Evolutionary conservation across 805 yeast species (phyloP), one percentile per base, ranked within the genome.

Genomic region (Blastobotrys parvus): DNA sequence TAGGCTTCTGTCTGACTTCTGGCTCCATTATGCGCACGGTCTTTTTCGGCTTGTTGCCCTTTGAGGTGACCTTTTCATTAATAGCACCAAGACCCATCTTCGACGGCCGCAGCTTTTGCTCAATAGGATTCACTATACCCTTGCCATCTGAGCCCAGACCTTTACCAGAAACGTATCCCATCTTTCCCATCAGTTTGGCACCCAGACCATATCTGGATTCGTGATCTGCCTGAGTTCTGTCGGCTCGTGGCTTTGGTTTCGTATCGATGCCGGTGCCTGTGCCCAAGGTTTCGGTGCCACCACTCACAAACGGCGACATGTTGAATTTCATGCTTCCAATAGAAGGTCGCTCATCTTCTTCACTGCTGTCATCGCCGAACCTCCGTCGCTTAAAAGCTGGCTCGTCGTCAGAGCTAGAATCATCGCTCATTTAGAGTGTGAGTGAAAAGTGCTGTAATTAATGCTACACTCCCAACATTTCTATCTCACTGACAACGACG

Each of bases 141-240:
- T 72, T 72, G 1, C 78, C 76, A 19, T 69, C 59, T 3, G 66
- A 65, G 2, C 98, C 98, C n/a, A 90, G 70, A 0, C 97, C 97
- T 54, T 74, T 68, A 0, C 98, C 97, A 33, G 74, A 74, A 5
- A 72, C 71, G 61, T 85, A 89, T 0, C 98, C 98, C 97, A 90
- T 89, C 48, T 78, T 74, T 47, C 77, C 69, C 64, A 90, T 60
- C 40, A 90, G 64, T 39, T 71, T 63, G 2, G 95, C 95, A 30
- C 97, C 97, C 31, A 87, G 76, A 4, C 97, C 97, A 57, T 89
- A 88, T 39, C 49, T 42, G 13, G 41, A 17, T 6, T 31, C 38
- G 17, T 40, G 45, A 13, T 15, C 29, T 34, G 22, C 27, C 18
- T 35, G 33, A 7, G 35, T 33, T 11, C 20, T 25, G n/a, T n/a